Base-by-base conservation (phyloP, 2,329 filamentous ascomycete genomes). In the Pestalotiopsis sp. region DNA sequence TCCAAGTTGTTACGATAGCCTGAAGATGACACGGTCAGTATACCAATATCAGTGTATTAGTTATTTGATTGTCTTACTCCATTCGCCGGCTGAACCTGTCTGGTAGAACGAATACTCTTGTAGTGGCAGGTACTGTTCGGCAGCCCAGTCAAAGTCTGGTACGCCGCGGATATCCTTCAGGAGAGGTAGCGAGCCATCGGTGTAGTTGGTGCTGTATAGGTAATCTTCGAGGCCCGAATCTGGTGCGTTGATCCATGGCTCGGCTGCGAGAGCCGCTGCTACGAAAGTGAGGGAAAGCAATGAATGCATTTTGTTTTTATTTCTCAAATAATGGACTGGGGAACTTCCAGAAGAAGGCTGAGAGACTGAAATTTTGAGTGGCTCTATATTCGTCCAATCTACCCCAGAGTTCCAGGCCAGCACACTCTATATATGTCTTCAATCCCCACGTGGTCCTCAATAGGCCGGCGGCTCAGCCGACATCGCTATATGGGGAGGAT, bases 1-100 rank as follows among this genome's bases (percentile, higher is more conserved):
- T 86, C 83, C 5, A 87, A 79, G 73, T 86, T 86, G 76, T 86
- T 83, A 62, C 84, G 80, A 79, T 87, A 86, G 0, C 81, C 79
- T 68, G 27, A 6, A 3, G 2, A 12, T 23, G 4, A 4, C 5
- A 4, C 17, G 6, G 65, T 23, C 9, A 39, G 20, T 14, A 27
- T 6, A 3, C 4, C 7, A 41, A 17, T 6, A 27, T 20, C 23
- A 7, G 7, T 36, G 7, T 36, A 36, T 25, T 13, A 3, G 12
- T 66, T 70, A 49, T 0, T 20, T 52, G 45, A 6, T n/a, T n/a
- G 20, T 52, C n/a, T 52, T 64, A 72, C 72, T 76, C 83, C 82
- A 86, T 73, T 86, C 84, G 61, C 83, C 83, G 3, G 81, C 84
- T 7, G 84, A 82, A 17, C 81, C 84, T 68, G 81, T 83, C 36